Percentiles rank a stretch among this genome's conserved stretches.
Evolutionary conservation across 2,329 filamentous ascomycete species (phyloP).

Genomic region (Talaromyces sp.): DNA sequence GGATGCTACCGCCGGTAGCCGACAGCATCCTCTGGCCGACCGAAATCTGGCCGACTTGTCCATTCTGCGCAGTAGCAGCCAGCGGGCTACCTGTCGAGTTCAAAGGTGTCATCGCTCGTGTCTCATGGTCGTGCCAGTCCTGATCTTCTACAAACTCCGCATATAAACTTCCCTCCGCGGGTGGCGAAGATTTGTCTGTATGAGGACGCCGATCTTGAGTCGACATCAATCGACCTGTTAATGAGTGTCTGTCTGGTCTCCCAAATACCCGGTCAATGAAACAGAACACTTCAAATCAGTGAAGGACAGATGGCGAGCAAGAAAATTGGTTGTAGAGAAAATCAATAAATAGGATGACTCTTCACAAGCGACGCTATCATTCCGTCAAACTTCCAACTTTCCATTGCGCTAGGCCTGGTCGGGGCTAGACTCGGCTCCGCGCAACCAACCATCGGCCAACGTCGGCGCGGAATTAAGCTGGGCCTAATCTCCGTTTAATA

Average conservation of each 20-base stretch:
- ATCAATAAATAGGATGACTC: not conserved
- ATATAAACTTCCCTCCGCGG: constrained; percentile 5
- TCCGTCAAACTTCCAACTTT: not conserved
- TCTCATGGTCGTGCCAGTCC: constrained; percentile 32
- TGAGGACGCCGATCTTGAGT: constrained; percentile 20
- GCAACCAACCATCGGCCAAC: not conserved
- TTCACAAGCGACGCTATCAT: not conserved
- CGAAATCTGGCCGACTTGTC: constrained; percentile 58
- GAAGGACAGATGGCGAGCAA: not conserved
- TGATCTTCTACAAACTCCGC: constrained; percentile 11
- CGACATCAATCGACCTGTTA: constrained; percentile 25
- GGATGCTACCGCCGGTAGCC: constrained; percentile 81
- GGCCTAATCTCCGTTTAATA: constrained; percentile 7
- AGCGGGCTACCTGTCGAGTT: constrained; percentile 24
- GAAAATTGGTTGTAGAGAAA: not conserved
- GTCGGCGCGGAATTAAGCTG: constrained; percentile 8
- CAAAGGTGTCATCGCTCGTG: constrained; percentile 32
- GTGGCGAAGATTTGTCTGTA: constrained; percentile 24
- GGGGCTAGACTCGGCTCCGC: not conserved
- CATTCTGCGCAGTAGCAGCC: constrained; percentile 19
- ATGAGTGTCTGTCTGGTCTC: not conserved
- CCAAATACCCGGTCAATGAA: not conserved
- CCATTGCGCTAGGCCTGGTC: not conserved
- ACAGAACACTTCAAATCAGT: not conserved
- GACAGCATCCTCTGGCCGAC: constrained; percentile 90